Evolutionary conservation across 345 rosid species (phyloP).

Genomic region (Linum trigynum): DNA sequence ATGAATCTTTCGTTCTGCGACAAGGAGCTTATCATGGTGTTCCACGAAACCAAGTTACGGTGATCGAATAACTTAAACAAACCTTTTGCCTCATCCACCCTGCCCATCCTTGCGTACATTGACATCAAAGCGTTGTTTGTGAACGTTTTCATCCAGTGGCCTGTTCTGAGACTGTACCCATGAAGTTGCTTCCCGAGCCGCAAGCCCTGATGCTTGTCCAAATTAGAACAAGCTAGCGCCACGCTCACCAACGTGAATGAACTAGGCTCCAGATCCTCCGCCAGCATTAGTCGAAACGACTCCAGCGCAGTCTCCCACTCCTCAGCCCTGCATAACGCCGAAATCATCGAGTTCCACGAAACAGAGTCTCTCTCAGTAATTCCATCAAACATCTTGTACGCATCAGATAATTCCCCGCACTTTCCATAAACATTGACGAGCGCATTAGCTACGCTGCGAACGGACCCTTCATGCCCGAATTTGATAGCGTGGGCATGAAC

Average conservation of each 20-base stretch:
- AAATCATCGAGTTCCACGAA: slow-evolving; percentile 80
- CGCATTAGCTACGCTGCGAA: slow-evolving; percentile 51
- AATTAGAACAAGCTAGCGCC: slow-evolving; percentile 64
- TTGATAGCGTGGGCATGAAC: slow-evolving; percentile 71
- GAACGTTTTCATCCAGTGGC: slow-evolving; percentile 44
- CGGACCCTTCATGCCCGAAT: slow-evolving; percentile 43
- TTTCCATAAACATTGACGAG: slow-evolving; percentile 66
- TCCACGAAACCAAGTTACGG: slow-evolving; percentile 82
- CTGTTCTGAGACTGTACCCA: slow-evolving; percentile 48
- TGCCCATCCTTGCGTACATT: slow-evolving; percentile 69
- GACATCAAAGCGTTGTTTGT: slow-evolving; percentile 67
- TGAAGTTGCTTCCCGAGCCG: slow-evolving; percentile 72
- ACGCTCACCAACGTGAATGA: slow-evolving; percentile 80
- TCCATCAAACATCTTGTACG: slow-evolving; percentile 58
- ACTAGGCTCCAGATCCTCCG: slow-evolving; percentile 50
- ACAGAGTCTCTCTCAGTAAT: slow-evolving; percentile 67
- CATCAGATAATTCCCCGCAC: slow-evolving; percentile 49
- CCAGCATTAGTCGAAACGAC: slow-evolving; percentile 51
- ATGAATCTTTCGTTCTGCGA: slow-evolving; percentile 51
- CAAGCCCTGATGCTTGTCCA: slow-evolving; percentile 31
- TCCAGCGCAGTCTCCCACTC: slow-evolving; percentile 65
- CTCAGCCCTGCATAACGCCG: slow-evolving; percentile 49
- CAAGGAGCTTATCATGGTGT: slow-evolving; percentile 58
- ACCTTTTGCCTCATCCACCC: slow-evolving; percentile 31
- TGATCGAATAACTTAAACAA: slow-evolving; percentile 43